Evolutionary conservation across 169 alveolate species (phyloP).

Genomic region (Plasmodium malariae): DNA sequence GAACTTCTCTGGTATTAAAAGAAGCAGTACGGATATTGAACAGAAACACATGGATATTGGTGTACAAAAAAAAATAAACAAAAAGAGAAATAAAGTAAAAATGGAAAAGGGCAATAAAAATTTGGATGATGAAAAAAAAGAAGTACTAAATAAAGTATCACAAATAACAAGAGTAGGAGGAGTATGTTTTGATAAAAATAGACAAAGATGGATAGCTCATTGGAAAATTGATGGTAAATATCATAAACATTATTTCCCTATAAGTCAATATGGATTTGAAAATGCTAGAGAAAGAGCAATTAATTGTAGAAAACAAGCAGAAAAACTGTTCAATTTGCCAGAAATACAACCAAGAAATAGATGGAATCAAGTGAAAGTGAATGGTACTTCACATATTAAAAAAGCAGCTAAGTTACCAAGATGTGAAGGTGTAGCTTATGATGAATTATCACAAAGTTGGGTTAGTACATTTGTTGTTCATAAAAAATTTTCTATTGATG

Average conservation of each 20-base stretch:
- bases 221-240: conserved; percentile 77
- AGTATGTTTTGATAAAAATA: conserved; percentile 73
- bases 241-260: conserved; percentile 74
- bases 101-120: conserved; percentile 50
- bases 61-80: conserved; percentile 52
- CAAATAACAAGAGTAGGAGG: conserved; percentile 77
- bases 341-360: conserved; percentile 77
- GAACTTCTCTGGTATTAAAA: conserved; percentile 15
- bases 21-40: conserved; percentile 11
- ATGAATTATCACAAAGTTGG: conserved; percentile 74
- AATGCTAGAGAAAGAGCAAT: conserved; percentile 70
- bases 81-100: conserved; percentile 55
- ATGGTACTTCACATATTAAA: conserved; percentile 67
- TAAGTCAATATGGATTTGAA: conserved; percentile 76
- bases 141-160: conserved; percentile 68
- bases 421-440: conserved; percentile 75
- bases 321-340: conserved; percentile 60
- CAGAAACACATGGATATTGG: conserved; percentile 29
- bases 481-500: conserved; percentile 73
- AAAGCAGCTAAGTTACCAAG: conserved; percentile 70
- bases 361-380: conserved; percentile 61
- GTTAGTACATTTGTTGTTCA: conserved; percentile 77
- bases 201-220: conserved; percentile 76
- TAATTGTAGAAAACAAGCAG: conserved; percentile 75
- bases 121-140: conserved; percentile 70